Evolutionary conservation across 2,329 filamentous ascomycete species (phyloP).

Genomic region (Corniculantispora saksenae): DNA sequence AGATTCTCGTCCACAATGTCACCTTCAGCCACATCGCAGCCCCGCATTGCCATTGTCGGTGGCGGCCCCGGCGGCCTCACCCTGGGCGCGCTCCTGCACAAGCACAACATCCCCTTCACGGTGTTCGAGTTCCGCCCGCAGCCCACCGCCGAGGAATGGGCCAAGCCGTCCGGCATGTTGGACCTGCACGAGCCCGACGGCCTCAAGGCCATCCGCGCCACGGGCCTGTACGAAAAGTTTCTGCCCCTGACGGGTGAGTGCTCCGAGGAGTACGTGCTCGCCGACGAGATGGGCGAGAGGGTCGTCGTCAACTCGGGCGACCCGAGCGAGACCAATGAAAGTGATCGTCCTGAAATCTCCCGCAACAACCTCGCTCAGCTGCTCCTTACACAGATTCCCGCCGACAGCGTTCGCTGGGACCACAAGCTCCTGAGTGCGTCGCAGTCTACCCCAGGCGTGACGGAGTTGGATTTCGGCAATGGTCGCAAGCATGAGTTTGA

Average conservation of each 20-base stretch:
- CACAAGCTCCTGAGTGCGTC: conserved; percentile 34
- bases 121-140: conserved; percentile 37
- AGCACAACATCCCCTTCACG: conserved; percentile 34
- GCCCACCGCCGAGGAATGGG: conserved; percentile 29
- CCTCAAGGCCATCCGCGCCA: conserved; percentile 44
- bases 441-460: neutral
- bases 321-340: neutral
- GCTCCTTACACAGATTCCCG: conserved; percentile 33
- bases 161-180: conserved; percentile 42
- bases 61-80: conserved; percentile 50
- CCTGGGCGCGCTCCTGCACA: conserved; percentile 47
- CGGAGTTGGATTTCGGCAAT: conserved; percentile 28
- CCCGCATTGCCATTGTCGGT: conserved; percentile 46
- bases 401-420: conserved; percentile 33
- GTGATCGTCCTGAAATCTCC: conserved; percentile 40
- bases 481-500: conserved; percentile 32
- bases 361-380: conserved; percentile 38
- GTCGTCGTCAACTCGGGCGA: conserved; percentile 27
- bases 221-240: conserved; percentile 64
- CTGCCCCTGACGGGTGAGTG: conserved; percentile 60
- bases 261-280: conserved; percentile 39
- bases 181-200: conserved; percentile 51
- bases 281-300: conserved; percentile 30
- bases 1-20: neutral
- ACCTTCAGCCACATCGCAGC: neutral